Evolutionary conservation across 441 rosid genomes (phyloP).

Genomic region (Theobroma grandiflorum): DNA sequence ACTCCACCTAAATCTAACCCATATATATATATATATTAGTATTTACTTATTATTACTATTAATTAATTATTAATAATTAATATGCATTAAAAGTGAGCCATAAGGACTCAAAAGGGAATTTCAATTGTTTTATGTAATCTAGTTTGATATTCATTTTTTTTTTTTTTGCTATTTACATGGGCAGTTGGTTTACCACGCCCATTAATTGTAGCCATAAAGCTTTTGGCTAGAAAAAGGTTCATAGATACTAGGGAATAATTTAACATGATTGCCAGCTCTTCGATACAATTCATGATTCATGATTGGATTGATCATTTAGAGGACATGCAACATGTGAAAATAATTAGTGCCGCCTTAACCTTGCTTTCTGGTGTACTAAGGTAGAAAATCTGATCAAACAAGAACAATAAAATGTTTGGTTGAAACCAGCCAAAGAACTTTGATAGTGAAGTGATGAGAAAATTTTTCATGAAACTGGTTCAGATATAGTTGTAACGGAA

Average conservation of each 20-base stretch:
- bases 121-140: too few species aligned
- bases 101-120: too few species aligned
- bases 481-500: too few species aligned
- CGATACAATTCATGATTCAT: constrained; percentile 88
- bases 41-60: too few species aligned
- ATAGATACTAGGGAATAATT: constrained; percentile 68
- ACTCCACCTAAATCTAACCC: too few species aligned
- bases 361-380: not conserved
- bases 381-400: not conserved
- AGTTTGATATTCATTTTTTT: too few species aligned
- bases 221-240: constrained; percentile 57
- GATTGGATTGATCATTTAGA: constrained; percentile 86
- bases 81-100: too few species aligned
- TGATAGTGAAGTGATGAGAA: too few species aligned
- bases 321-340: constrained; percentile 60
- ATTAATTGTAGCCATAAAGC: constrained; percentile 62
- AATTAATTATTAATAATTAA: too few species aligned
- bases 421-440: not conserved
- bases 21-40: too few species aligned
- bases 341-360: not conserved
- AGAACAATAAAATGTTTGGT: not conserved
- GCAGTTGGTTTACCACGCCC: constrained; percentile 77
- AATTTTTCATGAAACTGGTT: too few species aligned
- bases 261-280: constrained; percentile 77
- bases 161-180: not conserved